Percentiles rank a stretch among this genome's conserved stretches.
Conservation (phyloP, 495 filamentous ascomycete genomes). For the Mycothermus thermophilus region DNA sequence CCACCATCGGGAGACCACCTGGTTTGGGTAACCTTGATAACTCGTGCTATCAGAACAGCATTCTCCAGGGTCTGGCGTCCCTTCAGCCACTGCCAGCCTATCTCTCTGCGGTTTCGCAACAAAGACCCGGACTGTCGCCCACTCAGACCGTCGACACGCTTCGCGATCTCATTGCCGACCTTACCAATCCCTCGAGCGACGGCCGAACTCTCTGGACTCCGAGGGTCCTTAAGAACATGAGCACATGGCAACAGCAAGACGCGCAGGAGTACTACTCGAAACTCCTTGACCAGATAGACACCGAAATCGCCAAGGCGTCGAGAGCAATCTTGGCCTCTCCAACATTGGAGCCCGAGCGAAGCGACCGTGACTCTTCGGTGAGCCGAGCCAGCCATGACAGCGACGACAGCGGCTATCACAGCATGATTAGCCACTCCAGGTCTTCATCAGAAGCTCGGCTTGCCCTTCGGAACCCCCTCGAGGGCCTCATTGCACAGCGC, state of each 20-base stretch:
- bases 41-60: conserved; percentile 95
- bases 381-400: conserved; percentile 32
- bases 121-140: conserved; percentile 4
- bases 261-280: conserved; percentile 96
- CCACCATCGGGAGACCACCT: conserved; percentile 35
- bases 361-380: conserved; percentile 20
- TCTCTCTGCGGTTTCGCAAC: conserved; percentile 28
- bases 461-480: conserved; percentile 46
- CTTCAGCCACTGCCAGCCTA: conserved; percentile 47
- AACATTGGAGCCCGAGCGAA: conserved; percentile 17
- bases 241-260: conserved; percentile 92
- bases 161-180: conserved; percentile 44
- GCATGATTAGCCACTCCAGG: conserved; percentile 16
- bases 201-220: conserved; percentile 68
- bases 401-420: conserved; percentile 37
- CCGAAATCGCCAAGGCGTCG: conserved; percentile 46
- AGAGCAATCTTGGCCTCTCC: conserved; percentile 24
- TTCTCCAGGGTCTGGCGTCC: conserved; percentile 75
- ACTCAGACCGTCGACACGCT: conserved; percentile 36
- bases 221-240: conserved; percentile 66
- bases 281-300: conserved; percentile 73
- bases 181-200: conserved; percentile 53
- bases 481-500: conserved; percentile 77
- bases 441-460: conserved; percentile 9
- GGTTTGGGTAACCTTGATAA: conserved; percentile 87